Conservation (phyloP, 2,329 filamentous ascomycete species). For the Venturia asperata region DNA sequence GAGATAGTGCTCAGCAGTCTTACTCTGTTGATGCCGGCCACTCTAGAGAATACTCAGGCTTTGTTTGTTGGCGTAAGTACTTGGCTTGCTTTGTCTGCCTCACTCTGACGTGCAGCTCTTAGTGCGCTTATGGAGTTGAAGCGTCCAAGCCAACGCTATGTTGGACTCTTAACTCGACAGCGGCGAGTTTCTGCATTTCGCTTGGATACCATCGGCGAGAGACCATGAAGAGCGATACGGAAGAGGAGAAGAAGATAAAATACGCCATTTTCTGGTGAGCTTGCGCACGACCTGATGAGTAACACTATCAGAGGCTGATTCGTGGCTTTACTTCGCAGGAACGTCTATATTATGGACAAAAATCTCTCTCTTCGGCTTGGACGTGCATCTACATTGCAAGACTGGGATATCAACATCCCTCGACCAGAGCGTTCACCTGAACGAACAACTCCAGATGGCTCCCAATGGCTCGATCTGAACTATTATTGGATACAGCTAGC, state of each 20-base stretch:
- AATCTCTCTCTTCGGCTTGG: constrained; percentile 33
- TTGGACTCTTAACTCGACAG: constrained; percentile 29
- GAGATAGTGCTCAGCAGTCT: constrained; percentile 34
- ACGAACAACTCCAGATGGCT: constrained; percentile 19
- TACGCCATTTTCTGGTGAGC: constrained; percentile 24
- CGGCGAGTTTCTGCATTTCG: constrained; percentile 26
- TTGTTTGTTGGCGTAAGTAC: constrained; percentile 27
- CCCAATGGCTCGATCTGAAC: not conserved
- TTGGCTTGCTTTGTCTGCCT: not conserved
- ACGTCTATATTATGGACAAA: constrained; percentile 34
- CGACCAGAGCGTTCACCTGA: constrained; percentile 2
- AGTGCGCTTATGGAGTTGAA: constrained; percentile 30
- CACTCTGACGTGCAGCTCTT: not conserved
- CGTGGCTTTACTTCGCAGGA: constrained; percentile 27
- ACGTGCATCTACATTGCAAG: constrained; percentile 32
- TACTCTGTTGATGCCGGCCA: constrained; percentile 30
- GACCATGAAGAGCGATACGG: constrained; percentile 29
- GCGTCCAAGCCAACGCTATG: constrained; percentile 32
- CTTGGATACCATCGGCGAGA: constrained; percentile 33
- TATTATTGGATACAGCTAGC: constrained; percentile 20
- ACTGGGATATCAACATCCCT: constrained; percentile 31
- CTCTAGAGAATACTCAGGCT: constrained; percentile 33
- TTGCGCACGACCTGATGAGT: constrained; percentile 23
- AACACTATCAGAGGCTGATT: constrained; percentile 26
- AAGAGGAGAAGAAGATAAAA: constrained; percentile 7